Evolutionary conservation across 805 yeast species (phyloP).

Genomic region (Yarrowia sp.): DNA sequence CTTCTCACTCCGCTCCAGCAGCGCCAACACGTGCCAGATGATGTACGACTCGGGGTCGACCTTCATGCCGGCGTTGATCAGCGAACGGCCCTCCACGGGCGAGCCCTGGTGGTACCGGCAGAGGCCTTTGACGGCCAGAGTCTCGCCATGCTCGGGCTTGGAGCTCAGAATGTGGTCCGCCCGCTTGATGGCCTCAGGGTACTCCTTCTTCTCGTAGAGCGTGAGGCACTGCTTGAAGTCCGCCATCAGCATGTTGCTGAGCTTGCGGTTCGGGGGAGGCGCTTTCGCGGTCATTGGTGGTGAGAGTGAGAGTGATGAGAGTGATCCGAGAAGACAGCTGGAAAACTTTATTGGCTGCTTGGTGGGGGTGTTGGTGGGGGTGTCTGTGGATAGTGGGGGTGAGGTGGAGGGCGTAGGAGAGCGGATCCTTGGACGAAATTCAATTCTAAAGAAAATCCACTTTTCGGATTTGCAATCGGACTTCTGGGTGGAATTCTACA

Average conservation of each 20-base stretch:
- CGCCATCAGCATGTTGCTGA: slow-evolving; percentile 61
- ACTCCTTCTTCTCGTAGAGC: slow-evolving; percentile 79
- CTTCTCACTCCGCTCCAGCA: slow-evolving; percentile 68
- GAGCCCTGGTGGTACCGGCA: slow-evolving; percentile 52
- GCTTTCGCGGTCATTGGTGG: background rate
- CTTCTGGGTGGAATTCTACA: no score
- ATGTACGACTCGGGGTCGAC: slow-evolving; percentile 63
- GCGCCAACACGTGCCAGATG: slow-evolving; percentile 81
- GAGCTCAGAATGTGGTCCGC: slow-evolving; percentile 76
- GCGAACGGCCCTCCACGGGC: slow-evolving; percentile 56
- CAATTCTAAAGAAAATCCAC: no score
- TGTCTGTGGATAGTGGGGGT: no score
- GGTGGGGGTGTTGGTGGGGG: no score
- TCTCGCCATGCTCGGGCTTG: slow-evolving; percentile 70
- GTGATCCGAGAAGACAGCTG: background rate
- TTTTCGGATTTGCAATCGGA: no score
- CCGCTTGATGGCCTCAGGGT: slow-evolving; percentile 76
- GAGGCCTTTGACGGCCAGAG: slow-evolving; percentile 82
- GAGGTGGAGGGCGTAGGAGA: no score
- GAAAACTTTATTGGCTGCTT: no score
- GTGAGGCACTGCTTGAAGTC: slow-evolving; percentile 78
- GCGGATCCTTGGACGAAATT: no score
- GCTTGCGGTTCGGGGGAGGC: slow-evolving; percentile 37
- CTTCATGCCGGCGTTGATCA: slow-evolving; percentile 58
- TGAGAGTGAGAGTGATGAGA: background rate